These are phyloP conservation scores for Atkinsonella texensis DNA, from an alignment of 2,329 filamentous ascomycete species.

Conservation along the genomic window DNA sequence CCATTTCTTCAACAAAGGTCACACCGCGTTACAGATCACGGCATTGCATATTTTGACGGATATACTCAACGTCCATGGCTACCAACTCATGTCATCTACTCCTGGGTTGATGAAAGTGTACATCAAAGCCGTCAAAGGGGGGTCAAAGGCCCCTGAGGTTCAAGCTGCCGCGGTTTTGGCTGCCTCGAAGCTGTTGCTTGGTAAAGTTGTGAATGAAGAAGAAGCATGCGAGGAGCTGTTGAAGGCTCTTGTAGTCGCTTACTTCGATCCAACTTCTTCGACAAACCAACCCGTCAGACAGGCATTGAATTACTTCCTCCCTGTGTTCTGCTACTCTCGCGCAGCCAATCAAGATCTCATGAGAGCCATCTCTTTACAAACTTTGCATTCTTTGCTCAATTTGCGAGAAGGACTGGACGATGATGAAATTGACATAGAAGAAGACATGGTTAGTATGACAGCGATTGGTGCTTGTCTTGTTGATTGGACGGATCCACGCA, in stretches of 20 bases:
- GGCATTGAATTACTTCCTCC: constrained; percentile 83
- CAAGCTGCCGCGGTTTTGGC: constrained; percentile 73
- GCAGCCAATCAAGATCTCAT: constrained; percentile 74
- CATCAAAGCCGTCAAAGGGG: constrained; percentile 64
- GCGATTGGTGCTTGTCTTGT: constrained; percentile 72
- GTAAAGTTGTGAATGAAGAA: constrained; percentile 60
- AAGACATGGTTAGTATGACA: constrained; percentile 67
- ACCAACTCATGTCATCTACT: constrained; percentile 57
- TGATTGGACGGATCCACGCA: constrained; percentile 91
- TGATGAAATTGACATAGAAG: constrained; percentile 61
- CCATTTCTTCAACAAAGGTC: constrained; percentile 90
- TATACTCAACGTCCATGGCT: constrained; percentile 79
- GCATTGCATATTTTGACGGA: constrained; percentile 87
- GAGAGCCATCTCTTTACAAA: constrained; percentile 59
- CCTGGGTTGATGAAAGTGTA: constrained; percentile 75
- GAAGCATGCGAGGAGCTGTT: constrained; percentile 63
- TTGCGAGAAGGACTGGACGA: constrained; percentile 62
- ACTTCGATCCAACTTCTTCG: constrained; percentile 76
- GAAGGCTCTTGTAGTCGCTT: constrained; percentile 70
- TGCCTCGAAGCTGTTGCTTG: constrained; percentile 75
- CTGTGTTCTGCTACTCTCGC: constrained; percentile 83
- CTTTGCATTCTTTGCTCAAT: constrained; percentile 63
- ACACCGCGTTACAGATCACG: constrained; percentile 79
- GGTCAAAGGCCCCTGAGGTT: constrained; percentile 57
- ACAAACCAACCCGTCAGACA: constrained; percentile 75